A percentile compares a stretch with the other conserved stretches of the same genome.
These are phyloP conservation scores for Spinacia oleracea DNA, from an alignment of 179 eudicot species.

Conservation along the genomic window DNA sequence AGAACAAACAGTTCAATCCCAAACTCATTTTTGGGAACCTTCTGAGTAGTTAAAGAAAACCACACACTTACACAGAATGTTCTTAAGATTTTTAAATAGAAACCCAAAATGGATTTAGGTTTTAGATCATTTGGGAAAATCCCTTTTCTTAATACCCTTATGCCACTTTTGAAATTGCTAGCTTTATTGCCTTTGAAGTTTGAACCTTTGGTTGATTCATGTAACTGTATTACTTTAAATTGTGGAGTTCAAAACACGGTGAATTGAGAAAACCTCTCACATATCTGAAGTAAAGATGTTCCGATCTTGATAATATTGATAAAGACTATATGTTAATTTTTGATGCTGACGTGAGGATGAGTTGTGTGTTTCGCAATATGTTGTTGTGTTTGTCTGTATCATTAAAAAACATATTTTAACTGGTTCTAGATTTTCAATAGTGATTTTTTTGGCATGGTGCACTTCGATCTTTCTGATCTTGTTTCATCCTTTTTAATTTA, in stretches of 20 bases:
- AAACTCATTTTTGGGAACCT: no score
- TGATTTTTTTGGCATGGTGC: constrained; percentile 10
- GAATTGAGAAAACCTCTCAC: background rate
- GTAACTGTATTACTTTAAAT: background rate
- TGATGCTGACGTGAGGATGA: constrained; percentile 7
- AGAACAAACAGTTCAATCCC: no score
- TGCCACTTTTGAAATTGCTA: background rate
- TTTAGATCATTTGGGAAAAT: no score
- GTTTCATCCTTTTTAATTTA: constrained; percentile 12
- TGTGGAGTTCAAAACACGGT: background rate
- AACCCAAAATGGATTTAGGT: no score
- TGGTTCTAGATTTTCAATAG: background rate
- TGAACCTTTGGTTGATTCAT: background rate
- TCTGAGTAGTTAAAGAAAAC: no score
- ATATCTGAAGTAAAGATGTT: background rate
- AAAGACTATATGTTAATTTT: background rate
- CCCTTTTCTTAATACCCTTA: no score
- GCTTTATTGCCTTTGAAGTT: constrained; percentile 1
- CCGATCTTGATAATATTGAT: background rate
- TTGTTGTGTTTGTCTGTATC: constrained; percentile 4
- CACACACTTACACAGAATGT: no score
- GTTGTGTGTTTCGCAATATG: constrained; percentile 4
- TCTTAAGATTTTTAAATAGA: no score
- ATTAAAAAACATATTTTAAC: background rate
- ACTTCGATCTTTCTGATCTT: constrained; percentile 11